Percentiles rank a stretch among this genome's conserved stretches.
These are phyloP conservation scores for Apostasia ramifera DNA, from an alignment of 106 monocot genomes.

Conservation along the genomic window DNA sequence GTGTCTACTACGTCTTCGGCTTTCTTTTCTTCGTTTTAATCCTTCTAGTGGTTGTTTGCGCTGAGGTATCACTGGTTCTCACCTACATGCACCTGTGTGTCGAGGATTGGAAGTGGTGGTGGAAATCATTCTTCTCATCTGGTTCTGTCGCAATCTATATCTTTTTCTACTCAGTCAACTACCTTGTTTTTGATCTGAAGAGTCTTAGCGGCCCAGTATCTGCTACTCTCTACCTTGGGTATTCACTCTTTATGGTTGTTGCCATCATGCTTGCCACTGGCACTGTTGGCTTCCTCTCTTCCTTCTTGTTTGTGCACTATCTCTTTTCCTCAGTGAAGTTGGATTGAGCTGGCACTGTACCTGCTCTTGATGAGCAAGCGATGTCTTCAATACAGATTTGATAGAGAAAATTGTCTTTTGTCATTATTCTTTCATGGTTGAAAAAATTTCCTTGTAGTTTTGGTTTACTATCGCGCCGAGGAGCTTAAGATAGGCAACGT, in stretches of 20 bases:
- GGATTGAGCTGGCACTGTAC: slow-evolving; percentile 17
- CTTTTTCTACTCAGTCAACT: slow-evolving; percentile 41
- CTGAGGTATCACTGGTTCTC: slow-evolving; percentile 45
- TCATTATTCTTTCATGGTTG: slow-evolving; percentile 1
- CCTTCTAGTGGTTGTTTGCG: slow-evolving; percentile 36
- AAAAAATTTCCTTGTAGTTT: not conserved
- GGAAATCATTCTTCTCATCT: slow-evolving; percentile 47
- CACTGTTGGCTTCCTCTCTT: slow-evolving; percentile 43
- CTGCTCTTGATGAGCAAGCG: not conserved
- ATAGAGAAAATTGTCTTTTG: not conserved
- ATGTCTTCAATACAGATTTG: not conserved
- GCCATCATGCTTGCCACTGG: slow-evolving; percentile 47
- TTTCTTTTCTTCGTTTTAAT: slow-evolving; percentile 45
- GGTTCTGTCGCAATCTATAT: slow-evolving; percentile 48
- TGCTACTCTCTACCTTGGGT: slow-evolving; percentile 41
- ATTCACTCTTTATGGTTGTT: slow-evolving; percentile 44
- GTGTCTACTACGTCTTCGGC: slow-evolving; percentile 53
- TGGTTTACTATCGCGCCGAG: not conserved
- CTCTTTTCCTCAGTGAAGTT: slow-evolving; percentile 44
- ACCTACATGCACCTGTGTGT: slow-evolving; percentile 54
- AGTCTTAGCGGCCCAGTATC: slow-evolving; percentile 45
- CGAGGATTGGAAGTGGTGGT: slow-evolving; percentile 52
- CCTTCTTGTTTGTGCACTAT: slow-evolving; percentile 51
- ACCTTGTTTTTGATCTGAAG: slow-evolving; percentile 42
- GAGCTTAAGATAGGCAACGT: not conserved